Base-by-base conservation (phyloP, 1,139 yeast species). In the Kurtzmaniella quercitrusa region DNA sequence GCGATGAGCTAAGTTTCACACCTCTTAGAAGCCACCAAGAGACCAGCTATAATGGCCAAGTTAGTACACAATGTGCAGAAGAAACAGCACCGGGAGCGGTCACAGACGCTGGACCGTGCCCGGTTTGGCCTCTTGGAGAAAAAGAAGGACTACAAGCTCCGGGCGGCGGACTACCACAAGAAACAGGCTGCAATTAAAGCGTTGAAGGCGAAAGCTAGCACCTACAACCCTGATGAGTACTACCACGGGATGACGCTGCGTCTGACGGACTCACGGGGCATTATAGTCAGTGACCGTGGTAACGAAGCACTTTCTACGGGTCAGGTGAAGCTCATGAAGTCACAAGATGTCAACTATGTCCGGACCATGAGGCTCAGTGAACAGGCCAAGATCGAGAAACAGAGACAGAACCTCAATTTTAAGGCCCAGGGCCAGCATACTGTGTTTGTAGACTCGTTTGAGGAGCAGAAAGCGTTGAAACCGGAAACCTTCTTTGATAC, bases 181-280 rank as follows among this genome's bases (percentile, higher is more conserved):
- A 93, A 93, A 59, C 91, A 93, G 63, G 87, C 88, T 17, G 89
- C 93, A 19, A 66, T 93, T 44, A 86, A 86, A 64, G 76, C 85
- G 1, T 75, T 93, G 50, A 79, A 87, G 55, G 73, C 73, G 41
- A 89, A 89, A 61, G 95, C 87, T 1, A 70, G 74, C 39, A 75
- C 75, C 39, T 77, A 90, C 54, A 93, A 93, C 60, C 95, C 95
- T n/a, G 98, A 93, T 74, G 98, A 93, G 63, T 93, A 86, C 67
- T 89, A 90, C 65, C 96, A 89, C 77, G 93, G 89, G 17, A 93
- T 93, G 98, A 79, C 84, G 38, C 72, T 75, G 21, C 72, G 74
- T 48, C 75, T 73, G 54, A 81, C 95, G 3, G 95, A 87, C 52
- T 70, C 73, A 3, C 61, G 67, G 9, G 97, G 97, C 1, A 71